Evolutionary conservation across 768 basidiomycete genomes (phyloP).

Genomic region (Chiua virens): DNA sequence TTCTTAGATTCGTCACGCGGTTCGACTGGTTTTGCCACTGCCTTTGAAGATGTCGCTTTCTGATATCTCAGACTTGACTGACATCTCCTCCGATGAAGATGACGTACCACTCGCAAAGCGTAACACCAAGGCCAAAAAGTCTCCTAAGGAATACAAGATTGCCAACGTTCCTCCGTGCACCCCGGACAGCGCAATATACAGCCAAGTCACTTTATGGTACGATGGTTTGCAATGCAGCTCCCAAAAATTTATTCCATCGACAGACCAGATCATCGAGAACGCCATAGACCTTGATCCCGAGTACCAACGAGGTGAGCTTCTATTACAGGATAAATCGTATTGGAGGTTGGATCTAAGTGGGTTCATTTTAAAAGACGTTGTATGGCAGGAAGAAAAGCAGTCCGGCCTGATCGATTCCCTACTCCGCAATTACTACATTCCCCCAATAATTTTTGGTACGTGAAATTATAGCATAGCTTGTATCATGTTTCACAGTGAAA

Average conservation of each 20-base stretch:
- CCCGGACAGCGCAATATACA: constrained; percentile 42
- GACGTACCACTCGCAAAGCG: constrained; percentile 28
- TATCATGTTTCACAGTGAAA: not conserved
- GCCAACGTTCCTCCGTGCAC: constrained; percentile 35
- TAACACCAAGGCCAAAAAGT: constrained; percentile 23
- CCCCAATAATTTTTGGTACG: constrained; percentile 66
- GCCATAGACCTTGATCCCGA: constrained; percentile 60
- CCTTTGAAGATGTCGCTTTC: constrained; percentile 33
- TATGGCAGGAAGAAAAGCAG: constrained; percentile 65
- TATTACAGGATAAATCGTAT: not conserved
- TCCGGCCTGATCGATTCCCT: constrained; percentile 62
- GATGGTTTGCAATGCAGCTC: not conserved
- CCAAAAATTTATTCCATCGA: not conserved
- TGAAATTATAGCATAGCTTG: not conserved
- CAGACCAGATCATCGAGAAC: constrained; percentile 49
- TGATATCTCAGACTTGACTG: constrained; percentile 49
- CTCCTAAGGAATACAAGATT: constrained; percentile 31
- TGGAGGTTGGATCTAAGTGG: not conserved
- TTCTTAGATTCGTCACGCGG: not conserved
- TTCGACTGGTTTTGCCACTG: not conserved
- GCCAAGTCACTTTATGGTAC: constrained; percentile 45
- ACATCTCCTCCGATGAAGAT: constrained; percentile 43
- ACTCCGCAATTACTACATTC: constrained; percentile 63
- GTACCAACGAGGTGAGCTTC: constrained; percentile 58
- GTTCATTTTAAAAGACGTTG: constrained; percentile 45